phyloP scores from a whole-genome alignment of 345 rosid species.

The Triadica sebifera region DNA sequence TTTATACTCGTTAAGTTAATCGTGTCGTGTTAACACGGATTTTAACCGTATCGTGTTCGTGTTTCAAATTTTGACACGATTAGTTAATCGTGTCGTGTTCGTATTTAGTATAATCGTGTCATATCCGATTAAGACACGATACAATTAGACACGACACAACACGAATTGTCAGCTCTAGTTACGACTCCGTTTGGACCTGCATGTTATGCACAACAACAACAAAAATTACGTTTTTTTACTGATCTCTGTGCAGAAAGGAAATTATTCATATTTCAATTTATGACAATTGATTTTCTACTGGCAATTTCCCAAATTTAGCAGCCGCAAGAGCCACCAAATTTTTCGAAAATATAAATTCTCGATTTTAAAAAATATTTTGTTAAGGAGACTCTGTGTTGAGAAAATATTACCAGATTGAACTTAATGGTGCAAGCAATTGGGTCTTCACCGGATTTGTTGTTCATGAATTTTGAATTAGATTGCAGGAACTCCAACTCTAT shows the following conservation, averaged over 20 bases:
- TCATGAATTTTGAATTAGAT: constrained; percentile 83
- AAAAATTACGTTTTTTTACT: constrained; percentile 83
- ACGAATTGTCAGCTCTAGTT: too few relatives aligned
- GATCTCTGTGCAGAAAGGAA: constrained; percentile 66
- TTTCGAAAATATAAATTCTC: constrained; percentile 73
- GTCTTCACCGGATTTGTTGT: constrained; percentile 51
- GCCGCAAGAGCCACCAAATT: constrained; percentile 92
- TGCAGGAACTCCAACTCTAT: constrained; percentile 82
- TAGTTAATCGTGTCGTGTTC: too few relatives aligned
- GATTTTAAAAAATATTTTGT: constrained; percentile 67
- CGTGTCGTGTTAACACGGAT: too few relatives aligned
- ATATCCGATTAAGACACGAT: too few relatives aligned
- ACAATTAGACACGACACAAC: too few relatives aligned
- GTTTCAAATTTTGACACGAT: too few relatives aligned
- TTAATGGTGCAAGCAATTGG: constrained; percentile 88
- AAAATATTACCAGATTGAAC: constrained; percentile 59
- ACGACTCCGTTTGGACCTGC: constrained; percentile 59
- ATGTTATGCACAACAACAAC: constrained; percentile 84
- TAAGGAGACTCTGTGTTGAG: constrained; percentile 60
- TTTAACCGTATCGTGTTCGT: too few relatives aligned
- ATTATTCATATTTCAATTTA: constrained; percentile 71
- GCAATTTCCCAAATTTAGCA: constrained; percentile 49
- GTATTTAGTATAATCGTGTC: too few relatives aligned
- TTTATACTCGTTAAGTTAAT: too few relatives aligned
- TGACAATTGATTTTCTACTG: constrained; percentile 74